A percentile compares a stretch with the other conserved stretches of the same genome.
Evolutionary conservation across 78 protist species (phyloP).

Genomic region (Dictyostelium firmibasis): DNA sequence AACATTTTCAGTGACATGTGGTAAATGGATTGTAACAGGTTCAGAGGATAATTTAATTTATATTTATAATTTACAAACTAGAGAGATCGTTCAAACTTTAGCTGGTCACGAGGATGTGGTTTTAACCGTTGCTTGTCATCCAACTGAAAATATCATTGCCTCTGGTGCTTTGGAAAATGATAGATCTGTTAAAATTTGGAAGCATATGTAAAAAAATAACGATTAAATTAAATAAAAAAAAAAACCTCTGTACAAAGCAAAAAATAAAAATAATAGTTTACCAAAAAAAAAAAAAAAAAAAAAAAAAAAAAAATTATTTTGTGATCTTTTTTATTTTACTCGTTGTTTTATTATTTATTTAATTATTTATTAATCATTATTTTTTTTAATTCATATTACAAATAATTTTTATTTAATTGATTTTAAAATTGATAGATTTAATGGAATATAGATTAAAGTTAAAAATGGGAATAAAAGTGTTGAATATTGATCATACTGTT

Average conservation of each 20-base stretch:
- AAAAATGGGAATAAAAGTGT: constrained; percentile 40
- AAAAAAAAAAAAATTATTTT: too few species aligned
- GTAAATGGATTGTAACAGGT: constrained; percentile 86
- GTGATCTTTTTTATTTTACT: too few species aligned
- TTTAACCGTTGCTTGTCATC: constrained; percentile 89
- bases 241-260: too few species aligned
- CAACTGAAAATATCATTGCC: constrained; percentile 87
- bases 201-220: neutral
- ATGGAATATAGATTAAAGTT: constrained; percentile 50
- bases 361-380: too few species aligned
- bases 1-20: constrained; percentile 76
- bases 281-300: neutral
- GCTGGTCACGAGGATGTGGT: constrained; percentile 89
- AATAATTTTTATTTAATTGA: neutral
- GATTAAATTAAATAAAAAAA: too few species aligned
- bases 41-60: constrained; percentile 89
- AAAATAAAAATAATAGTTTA: neutral
- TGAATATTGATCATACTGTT: constrained; percentile 50
- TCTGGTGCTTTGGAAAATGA: constrained; percentile 85
- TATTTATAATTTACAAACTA: constrained; percentile 90
- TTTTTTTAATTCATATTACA: neutral
- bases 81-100: constrained; percentile 83
- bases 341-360: too few species aligned
- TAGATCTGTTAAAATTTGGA: constrained; percentile 86
- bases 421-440: constrained; percentile 38